Conservation (phyloP, 2,329 filamentous ascomycete genomes). For the Pseudopithomyces maydicus region DNA sequence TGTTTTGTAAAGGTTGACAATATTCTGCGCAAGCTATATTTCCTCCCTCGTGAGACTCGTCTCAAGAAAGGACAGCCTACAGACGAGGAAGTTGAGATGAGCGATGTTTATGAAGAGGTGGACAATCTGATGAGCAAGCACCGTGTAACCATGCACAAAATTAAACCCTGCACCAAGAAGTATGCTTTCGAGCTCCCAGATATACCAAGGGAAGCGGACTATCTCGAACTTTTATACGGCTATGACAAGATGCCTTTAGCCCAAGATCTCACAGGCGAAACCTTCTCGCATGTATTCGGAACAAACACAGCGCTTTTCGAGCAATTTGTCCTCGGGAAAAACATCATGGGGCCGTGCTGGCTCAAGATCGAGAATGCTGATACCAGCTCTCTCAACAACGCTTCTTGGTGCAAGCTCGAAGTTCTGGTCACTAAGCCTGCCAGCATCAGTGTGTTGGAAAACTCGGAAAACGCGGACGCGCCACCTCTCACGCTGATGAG, state of each 20-base stretch:
- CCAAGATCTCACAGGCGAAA: constrained; percentile 76
- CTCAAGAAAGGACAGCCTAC: constrained; percentile 68
- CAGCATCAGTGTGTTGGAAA: constrained; percentile 72
- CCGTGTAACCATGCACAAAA: constrained; percentile 88
- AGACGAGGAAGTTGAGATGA: constrained; percentile 80
- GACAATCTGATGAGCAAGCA: constrained; percentile 86
- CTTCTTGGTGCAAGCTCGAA: constrained; percentile 96
- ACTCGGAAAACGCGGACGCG: constrained; percentile 79
- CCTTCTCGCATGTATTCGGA: constrained; percentile 93
- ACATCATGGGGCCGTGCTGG: constrained; percentile 99
- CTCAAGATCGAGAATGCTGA: constrained; percentile 86
- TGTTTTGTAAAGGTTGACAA: constrained; percentile 97
- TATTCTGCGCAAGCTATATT: constrained; percentile 88
- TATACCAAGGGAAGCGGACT: constrained; percentile 86
- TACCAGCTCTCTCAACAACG: constrained; percentile 83
- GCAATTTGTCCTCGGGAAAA: constrained; percentile 98
- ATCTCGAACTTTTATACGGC: constrained; percentile 94
- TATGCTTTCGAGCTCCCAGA: constrained; percentile 93
- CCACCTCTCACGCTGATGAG: constrained; percentile 97
- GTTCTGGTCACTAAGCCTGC: constrained; percentile 80
- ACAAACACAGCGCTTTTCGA: constrained; percentile 94
- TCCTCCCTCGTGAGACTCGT: constrained; percentile 76
- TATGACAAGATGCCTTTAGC: constrained; percentile 81
- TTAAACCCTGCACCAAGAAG: constrained; percentile 86
- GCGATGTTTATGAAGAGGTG: constrained; percentile 88